Evolutionary conservation across 768 basidiomycete species (phyloP).

Genomic region (Lactifluus pinguis): DNA sequence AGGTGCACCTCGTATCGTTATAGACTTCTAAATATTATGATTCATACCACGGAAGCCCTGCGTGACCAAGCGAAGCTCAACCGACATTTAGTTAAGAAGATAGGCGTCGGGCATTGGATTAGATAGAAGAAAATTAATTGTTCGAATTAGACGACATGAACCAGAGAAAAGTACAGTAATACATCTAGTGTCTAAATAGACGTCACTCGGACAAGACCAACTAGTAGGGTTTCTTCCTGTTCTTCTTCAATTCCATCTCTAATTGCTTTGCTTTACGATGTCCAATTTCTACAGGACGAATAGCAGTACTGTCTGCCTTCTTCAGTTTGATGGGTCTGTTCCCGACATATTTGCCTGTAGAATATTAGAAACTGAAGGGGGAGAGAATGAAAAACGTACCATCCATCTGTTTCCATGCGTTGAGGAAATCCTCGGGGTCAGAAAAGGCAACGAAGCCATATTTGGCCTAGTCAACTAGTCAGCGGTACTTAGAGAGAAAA

Average conservation of each 20-base stretch:
- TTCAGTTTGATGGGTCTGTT: constrained; percentile 94
- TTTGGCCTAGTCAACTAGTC: constrained; percentile 54
- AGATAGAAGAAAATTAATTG: background rate
- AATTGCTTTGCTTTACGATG: constrained; percentile 85
- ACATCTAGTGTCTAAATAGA: background rate
- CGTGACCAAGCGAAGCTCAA: too few relatives aligned
- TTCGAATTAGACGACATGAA: background rate
- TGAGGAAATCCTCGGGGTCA: constrained; percentile 96
- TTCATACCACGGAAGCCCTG: too few relatives aligned
- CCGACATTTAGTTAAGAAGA: too few relatives aligned
- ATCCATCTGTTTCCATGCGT: constrained; percentile 99
- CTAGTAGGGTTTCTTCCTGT: constrained; percentile 72
- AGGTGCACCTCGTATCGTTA: too few relatives aligned
- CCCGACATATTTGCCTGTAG: constrained; percentile 91
- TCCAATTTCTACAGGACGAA: constrained; percentile 89
- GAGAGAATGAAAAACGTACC: constrained; percentile 40
- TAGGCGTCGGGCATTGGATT: background rate
- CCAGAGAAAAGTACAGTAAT: background rate
- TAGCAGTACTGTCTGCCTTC: constrained; percentile 82
- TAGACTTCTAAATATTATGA: too few relatives aligned
- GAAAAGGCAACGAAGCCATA: constrained; percentile 97
- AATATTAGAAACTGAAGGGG: background rate
- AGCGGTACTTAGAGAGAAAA: constrained; percentile 11
- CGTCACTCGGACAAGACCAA: background rate
- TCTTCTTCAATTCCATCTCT: constrained; percentile 88